These are phyloP conservation scores for Mucuna pruriens DNA, from an alignment of 306 rosid species.

Conservation along the genomic window DNA sequence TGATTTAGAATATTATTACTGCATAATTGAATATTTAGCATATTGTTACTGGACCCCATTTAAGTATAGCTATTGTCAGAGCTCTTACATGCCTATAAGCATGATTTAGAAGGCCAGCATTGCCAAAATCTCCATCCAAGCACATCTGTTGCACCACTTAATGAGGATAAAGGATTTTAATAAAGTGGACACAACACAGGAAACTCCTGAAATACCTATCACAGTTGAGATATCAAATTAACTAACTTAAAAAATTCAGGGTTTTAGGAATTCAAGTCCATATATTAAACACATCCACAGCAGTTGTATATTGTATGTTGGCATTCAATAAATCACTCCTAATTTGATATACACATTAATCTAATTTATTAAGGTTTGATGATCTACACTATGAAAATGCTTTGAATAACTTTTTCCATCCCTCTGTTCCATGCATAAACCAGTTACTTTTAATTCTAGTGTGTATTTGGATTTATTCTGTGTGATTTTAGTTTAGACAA, in stretches of 20 bases:
- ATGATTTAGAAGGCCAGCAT: slow-evolving; percentile 62
- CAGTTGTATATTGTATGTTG: neutral
- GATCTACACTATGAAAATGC: neutral
- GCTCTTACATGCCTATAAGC: slow-evolving; percentile 60
- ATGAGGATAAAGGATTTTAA: slow-evolving; percentile 70
- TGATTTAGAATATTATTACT: slow-evolving; percentile 24
- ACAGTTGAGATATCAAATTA: neutral
- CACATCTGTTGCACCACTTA: slow-evolving; percentile 82
- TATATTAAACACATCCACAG: neutral
- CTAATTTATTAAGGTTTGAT: neutral
- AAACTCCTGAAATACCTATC: slow-evolving; percentile 53
- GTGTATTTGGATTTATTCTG: slow-evolving; percentile 2
- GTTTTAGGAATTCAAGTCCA: neutral
- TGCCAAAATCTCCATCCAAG: slow-evolving; percentile 76
- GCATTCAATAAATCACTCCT: neutral
- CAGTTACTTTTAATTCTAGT: neutral
- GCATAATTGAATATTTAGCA: slow-evolving; percentile 18
- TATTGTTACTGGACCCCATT: slow-evolving; percentile 17
- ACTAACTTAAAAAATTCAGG: neutral
- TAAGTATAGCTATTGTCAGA: slow-evolving; percentile 64
- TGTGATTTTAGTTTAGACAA: slow-evolving; percentile 1
- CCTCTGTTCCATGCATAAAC: neutral
- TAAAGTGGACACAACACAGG: slow-evolving; percentile 70
- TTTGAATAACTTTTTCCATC: neutral
- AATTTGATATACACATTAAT: neutral